phyloP scores from a whole-genome alignment of 306 rosid genomes.

The Glycine latifolia region DNA sequence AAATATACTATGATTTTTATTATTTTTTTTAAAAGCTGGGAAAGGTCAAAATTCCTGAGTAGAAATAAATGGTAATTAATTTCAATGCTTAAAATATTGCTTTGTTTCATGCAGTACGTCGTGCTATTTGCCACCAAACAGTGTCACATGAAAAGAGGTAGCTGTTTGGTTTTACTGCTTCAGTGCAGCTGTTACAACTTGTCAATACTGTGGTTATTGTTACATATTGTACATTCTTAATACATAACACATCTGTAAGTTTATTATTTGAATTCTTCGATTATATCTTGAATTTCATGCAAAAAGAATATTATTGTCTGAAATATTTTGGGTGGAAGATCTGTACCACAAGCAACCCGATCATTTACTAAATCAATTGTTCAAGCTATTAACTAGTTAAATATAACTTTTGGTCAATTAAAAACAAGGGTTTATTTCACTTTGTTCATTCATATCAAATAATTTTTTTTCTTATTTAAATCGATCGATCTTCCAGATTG shows the following conservation, averaged over 20 bases:
- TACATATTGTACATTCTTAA: not conserved
- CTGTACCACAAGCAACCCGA: not conserved
- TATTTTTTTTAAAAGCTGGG: too few relatives aligned
- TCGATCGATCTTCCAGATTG: not conserved
- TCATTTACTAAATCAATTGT: not conserved
- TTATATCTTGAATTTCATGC: not conserved
- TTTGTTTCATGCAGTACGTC: not conserved
- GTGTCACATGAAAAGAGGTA: not conserved
- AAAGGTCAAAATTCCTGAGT: not conserved
- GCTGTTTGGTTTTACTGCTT: not conserved
- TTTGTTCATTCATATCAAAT: not conserved
- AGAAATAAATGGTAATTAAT: not conserved
- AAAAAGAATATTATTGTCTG: not conserved
- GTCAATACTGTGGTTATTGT: not conserved
- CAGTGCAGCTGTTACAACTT: not conserved
- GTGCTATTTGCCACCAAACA: too few relatives aligned
- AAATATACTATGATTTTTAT: too few relatives aligned
- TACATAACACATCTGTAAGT: not conserved
- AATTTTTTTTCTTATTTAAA: not conserved
- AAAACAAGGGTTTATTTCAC: too few relatives aligned
- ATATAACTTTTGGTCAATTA: not conserved
- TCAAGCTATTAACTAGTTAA: not conserved
- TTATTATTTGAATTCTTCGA: not conserved
- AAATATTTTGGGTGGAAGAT: not conserved
- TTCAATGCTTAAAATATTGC: not conserved